Base-by-base conservation (phyloP, 2,329 filamentous ascomycete genomes). In the Emmonsiellopsis sp. region DNA sequence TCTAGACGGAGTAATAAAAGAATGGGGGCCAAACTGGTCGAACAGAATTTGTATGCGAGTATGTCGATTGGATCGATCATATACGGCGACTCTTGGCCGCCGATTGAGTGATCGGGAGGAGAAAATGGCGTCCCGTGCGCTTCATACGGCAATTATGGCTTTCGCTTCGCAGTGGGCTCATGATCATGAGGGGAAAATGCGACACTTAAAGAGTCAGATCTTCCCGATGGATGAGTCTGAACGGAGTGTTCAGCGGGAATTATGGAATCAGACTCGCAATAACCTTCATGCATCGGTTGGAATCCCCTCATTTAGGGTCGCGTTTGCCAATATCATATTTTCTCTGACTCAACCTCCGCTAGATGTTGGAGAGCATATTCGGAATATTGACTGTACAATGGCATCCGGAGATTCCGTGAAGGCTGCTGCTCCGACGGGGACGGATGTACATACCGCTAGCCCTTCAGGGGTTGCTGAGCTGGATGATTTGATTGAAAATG, bases 321-420 rank as follows among this genome's bases (percentile, higher is more conserved):
- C 71, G 2, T 70, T 75, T 32, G 73, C 73, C 30, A 70, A 74
- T 43, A 71, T 76, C 20, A 69, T 76, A 5, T 75, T 76, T 54
- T 71, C 72, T n/a, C 58, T 76, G 46, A 73, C 71, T 0, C 73
- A 75, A 56, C 65, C 66, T 51, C 72, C 72, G 5, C 54, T 67
- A 9, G 62, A 70, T 8, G 53, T 54, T 5, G 50, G 38, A n/a
- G 49, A 61, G 31, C 55, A 62, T 8, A 45, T 32, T 47, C 44
- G 13, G n/a, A 32, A 13, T 43, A 34, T 20, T 13, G 16, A 26
- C 10, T 52, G 54, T 7, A 49, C 40, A 30, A 41, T 10, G 11
- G 35, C 11, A 51, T 15, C 35, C 7, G 9, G 20, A 8, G 26
- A 26, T 31, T n/a, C 8, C 4, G 11, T 15, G 16, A 38, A 37